Evolutionary conservation across 2,329 filamentous ascomycete genomes (phyloP), one percentile per base, ranked within the genome.

Genomic region (Harringtonia lauricola): DNA sequence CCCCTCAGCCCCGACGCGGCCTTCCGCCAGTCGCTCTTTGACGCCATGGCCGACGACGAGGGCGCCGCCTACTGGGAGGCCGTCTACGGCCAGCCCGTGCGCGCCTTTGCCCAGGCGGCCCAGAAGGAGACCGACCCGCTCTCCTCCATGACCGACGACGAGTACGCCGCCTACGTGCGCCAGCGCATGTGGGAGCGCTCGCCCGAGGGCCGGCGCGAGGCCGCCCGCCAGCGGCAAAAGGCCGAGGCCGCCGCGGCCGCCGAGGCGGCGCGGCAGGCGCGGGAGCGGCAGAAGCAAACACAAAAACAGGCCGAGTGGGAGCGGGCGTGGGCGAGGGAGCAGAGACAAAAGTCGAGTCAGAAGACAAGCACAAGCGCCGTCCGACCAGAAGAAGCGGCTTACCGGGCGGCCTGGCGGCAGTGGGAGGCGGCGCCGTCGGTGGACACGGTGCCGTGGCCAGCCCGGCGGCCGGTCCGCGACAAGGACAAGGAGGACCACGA

Each of bases 21-120:
- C 1, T 98, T 98, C 60, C 81, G 86, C 26, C 86, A 94, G 61
- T 95, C 88, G 1, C 79, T 98, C 6, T 96, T 96, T 64, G 92
- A 98, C 61, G 92, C 92, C 28, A 82, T 98, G 63, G 90, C 88
- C 31, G 92, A 98, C 62, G 90, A 96, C 58, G 92, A 98, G 64
- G 92, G 90, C 38, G 92, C 92, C 2, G 76, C 80, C 8, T 98
- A 92, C 66, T 98, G 92, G 92, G 83, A 95, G 60, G 78, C 79
- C 15, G 86, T 98, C n/a, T 98, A 96, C 63, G 89, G 88, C 1
- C 90, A 96, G 59, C 90, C 92, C 0, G 83, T 96, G 40, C 88
- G 95, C 44, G 42, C 46, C 36, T 48, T 47, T 29, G 50, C 42
- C 24, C 43, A 47, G 26, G 47, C 49, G 45, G 45, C 46, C 4